phyloP scores from a whole-genome alignment of 2,329 filamentous ascomycete species.

The Leptoxyphium fumago region DNA sequence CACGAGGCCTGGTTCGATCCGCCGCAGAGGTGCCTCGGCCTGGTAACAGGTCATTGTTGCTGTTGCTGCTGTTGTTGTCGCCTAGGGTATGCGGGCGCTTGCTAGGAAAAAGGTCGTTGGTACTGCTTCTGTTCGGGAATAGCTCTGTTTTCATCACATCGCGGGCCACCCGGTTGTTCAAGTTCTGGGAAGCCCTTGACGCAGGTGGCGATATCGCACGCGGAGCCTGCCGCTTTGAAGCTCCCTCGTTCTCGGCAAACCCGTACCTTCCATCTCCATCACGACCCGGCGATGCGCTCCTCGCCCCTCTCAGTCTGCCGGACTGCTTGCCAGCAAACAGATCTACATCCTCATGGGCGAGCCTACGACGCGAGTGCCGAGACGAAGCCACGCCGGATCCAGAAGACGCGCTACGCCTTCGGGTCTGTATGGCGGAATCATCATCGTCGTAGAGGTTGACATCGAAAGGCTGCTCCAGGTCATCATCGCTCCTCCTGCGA shows the following conservation, averaged over 20 bases:
- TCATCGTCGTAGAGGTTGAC: slow-evolving; percentile 75
- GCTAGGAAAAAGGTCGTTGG: not conserved
- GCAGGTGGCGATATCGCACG: slow-evolving; percentile 25
- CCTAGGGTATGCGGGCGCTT: not conserved
- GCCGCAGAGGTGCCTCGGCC: not conserved
- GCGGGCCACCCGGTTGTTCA: slow-evolving; percentile 11
- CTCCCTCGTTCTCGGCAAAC: slow-evolving; percentile 31
- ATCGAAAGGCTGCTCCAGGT: slow-evolving; percentile 41
- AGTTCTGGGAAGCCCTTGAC: slow-evolving; percentile 2
- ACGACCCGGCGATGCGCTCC: slow-evolving; percentile 43
- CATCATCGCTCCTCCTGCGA: slow-evolving; percentile 20
- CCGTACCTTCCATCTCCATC: slow-evolving; percentile 34
- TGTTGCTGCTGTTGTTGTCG: not conserved
- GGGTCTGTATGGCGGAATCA: slow-evolving; percentile 22
- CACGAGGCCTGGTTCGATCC: slow-evolving; percentile 1
- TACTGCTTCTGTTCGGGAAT: slow-evolving; percentile 15
- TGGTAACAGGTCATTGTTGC: not conserved
- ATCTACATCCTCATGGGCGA: slow-evolving; percentile 8
- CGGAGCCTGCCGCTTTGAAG: slow-evolving; percentile 26
- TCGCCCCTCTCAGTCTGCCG: slow-evolving; percentile 37
- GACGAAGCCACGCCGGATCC: slow-evolving; percentile 3
- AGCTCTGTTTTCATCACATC: slow-evolving; percentile 26
- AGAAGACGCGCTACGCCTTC: slow-evolving; percentile 12
- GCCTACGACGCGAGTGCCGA: not conserved
- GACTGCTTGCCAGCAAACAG: slow-evolving; percentile 17